These are phyloP conservation scores for Penicillium sp. DNA, from an alignment of 2,329 filamentous ascomycete genomes.

Conservation along the genomic window DNA sequence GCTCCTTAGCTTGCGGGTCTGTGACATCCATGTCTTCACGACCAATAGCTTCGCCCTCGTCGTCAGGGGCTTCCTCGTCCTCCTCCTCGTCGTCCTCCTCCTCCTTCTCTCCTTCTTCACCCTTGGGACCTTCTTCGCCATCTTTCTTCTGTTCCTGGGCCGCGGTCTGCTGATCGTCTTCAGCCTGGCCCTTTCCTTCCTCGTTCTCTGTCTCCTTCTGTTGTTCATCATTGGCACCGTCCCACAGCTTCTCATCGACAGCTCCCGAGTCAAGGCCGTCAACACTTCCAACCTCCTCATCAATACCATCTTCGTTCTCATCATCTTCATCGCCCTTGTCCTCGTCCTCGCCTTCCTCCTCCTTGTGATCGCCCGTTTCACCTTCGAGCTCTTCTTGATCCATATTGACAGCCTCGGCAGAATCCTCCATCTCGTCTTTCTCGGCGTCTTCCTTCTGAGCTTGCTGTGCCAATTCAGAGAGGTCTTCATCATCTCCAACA, in stretches of 20 bases:
- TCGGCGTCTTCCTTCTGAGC: constrained; percentile 56
- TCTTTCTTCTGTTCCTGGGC: constrained; percentile 54
- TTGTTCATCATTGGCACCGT: constrained; percentile 67
- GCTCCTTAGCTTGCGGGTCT: constrained; percentile 72
- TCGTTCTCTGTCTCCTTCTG: constrained; percentile 70
- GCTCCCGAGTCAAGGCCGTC: constrained; percentile 84
- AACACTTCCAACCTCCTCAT: constrained; percentile 85
- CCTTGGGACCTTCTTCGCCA: constrained; percentile 32
- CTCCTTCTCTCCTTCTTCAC: constrained; percentile 48
- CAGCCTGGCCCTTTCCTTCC: constrained; percentile 46
- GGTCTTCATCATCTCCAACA: constrained; percentile 84
- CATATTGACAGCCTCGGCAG: constrained; percentile 47
- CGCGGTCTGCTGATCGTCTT: constrained; percentile 53
- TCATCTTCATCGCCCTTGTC: constrained; percentile 51
- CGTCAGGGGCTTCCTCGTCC: constrained; percentile 46
- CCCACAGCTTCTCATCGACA: constrained; percentile 99
- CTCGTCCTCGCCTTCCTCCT: constrained; percentile 40
- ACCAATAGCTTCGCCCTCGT: constrained; percentile 59
- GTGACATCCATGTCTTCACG: constrained; percentile 59
- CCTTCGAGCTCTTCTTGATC: constrained; percentile 88
- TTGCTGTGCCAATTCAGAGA: constrained; percentile 85
- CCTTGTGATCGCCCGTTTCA: constrained; percentile 59
- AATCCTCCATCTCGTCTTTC: constrained; percentile 39
- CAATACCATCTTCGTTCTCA: constrained; percentile 63
- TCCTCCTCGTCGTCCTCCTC: constrained; percentile 55